These are phyloP conservation scores for Oxyria digyna DNA, from an alignment of 148 eudicot species.

Conservation along the genomic window DNA sequence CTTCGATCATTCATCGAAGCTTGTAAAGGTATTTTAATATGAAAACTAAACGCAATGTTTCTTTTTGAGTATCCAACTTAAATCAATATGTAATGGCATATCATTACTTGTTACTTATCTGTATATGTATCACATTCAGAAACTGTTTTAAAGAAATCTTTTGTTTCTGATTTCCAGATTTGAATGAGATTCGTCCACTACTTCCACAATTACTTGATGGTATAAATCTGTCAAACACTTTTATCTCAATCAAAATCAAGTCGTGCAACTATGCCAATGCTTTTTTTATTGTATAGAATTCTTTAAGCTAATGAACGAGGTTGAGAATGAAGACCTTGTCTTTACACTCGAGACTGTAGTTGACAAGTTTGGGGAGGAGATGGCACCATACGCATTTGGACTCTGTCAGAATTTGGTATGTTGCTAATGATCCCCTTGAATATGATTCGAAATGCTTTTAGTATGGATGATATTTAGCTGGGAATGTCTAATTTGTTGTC, in stretches of 20 bases:
- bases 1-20: conserved; percentile 97
- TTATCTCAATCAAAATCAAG: not conserved
- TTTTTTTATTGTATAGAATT: conserved; percentile 40
- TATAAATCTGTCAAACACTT: conserved; percentile 13
- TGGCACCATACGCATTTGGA: conserved; percentile 99
- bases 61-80: not conserved
- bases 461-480: not conserved
- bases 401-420: conserved; percentile 93
- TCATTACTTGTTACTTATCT: too few species aligned
- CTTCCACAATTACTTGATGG: conserved; percentile 97
- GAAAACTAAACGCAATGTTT: not conserved
- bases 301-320: conserved; percentile 96
- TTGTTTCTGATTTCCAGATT: conserved; percentile 35
- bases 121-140: too few species aligned
- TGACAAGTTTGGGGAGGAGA: conserved; percentile 99
- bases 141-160: not conserved
- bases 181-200: conserved; percentile 87
- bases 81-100: too few species aligned
- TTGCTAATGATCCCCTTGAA: not conserved
- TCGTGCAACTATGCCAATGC: not conserved
- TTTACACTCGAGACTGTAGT: conserved; percentile 96
- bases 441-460: not conserved
- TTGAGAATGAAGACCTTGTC: conserved; percentile 98
- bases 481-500: conserved; percentile 10
- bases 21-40: conserved; percentile 50